Percentiles rank a stretch among this genome's conserved stretches.
Evolutionary conservation across 148 eudicot species (phyloP).

Genomic region (Cornus controversa): DNA sequence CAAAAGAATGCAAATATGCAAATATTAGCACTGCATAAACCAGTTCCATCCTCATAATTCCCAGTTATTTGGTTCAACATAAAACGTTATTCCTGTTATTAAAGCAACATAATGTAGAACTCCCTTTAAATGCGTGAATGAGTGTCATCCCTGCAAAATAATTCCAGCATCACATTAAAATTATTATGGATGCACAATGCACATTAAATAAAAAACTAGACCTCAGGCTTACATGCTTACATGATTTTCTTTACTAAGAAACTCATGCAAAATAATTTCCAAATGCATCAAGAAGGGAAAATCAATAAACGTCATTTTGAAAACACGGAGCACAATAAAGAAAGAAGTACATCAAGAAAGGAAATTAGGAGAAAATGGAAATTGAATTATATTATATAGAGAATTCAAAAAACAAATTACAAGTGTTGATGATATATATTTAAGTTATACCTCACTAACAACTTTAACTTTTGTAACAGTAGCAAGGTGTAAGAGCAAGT

Average conservation of each 20-base stretch:
- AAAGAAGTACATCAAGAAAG: not conserved
- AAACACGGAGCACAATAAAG: not conserved
- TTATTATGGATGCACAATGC: too few relatives aligned
- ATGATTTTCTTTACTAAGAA: not conserved
- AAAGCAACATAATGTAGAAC: slow-evolving; percentile 1
- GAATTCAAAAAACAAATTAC: too few relatives aligned
- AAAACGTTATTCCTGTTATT: slow-evolving; percentile 8
- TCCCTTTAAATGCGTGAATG: slow-evolving; percentile 4
- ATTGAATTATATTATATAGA: not conserved
- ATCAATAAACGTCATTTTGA: not conserved
- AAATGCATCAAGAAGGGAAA: not conserved
- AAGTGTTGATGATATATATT: not conserved
- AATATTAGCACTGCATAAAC: slow-evolving; percentile 34
- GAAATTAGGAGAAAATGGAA: not conserved
- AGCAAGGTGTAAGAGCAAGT: not conserved
- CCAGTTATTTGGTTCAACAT: not conserved
- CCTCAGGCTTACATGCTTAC: not conserved
- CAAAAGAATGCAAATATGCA: slow-evolving; percentile 38
- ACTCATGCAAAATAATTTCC: not conserved
- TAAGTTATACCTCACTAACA: not conserved
- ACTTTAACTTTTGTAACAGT: not conserved
- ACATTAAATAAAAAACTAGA: not conserved
- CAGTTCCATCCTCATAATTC: slow-evolving; percentile 36
- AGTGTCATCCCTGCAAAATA: slow-evolving; percentile 24
- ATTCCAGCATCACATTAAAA: slow-evolving; percentile 5